Evolutionary conservation across 2,329 filamentous ascomycete genomes (phyloP), one percentile per base, ranked within the genome.

Genomic region (Epichloe typhina): DNA sequence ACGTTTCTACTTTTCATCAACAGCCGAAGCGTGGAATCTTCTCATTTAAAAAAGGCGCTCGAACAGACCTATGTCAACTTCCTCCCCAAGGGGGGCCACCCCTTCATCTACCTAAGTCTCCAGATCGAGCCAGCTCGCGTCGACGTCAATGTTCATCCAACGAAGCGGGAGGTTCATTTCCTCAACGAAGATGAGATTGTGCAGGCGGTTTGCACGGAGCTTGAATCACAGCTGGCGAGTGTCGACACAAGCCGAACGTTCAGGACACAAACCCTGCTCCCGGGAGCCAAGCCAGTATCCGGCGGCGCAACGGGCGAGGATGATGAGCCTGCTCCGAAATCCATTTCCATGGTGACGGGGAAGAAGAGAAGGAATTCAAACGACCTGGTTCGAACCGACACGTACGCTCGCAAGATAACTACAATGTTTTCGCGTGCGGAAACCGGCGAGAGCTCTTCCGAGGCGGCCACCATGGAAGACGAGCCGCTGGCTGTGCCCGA

Each of bases 141-240:
- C 4, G 93, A 98, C 65, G 94, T 98, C 62, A 98, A 98, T 59
- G 86, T 98, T 0, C 93, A 98, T 65, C 93, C 93, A 0, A 98
- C 93, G 0, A 98, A 98, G 66, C 78, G 88, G 47, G 91, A 98
- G 63, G 93, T 98, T 19, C 93, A 97, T 61, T 97, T 98, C 59
- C 74, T 98, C 21, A 95, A 97, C 54, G 93, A 98, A 64, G 93
- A 98, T 56, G 93, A 98, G 59, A 95, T 98, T 44, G 85, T 93
- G 45, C 86, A 93, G 56, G 77, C 80, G 13, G 82, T 98, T 4
- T 96, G 90, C 68, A 80, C 83, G 54, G 79, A 86, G 49, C 85
- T 98, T 21, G 79, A 86, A 49, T 75, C 79, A 8, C 84, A 84
- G 57, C 76, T 98, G 4, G 85, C 88, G 11, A 83, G 84, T 47